phyloP scores from a whole-genome alignment of 1,284 basidiomycete species.

The Agaricales sp. region DNA sequence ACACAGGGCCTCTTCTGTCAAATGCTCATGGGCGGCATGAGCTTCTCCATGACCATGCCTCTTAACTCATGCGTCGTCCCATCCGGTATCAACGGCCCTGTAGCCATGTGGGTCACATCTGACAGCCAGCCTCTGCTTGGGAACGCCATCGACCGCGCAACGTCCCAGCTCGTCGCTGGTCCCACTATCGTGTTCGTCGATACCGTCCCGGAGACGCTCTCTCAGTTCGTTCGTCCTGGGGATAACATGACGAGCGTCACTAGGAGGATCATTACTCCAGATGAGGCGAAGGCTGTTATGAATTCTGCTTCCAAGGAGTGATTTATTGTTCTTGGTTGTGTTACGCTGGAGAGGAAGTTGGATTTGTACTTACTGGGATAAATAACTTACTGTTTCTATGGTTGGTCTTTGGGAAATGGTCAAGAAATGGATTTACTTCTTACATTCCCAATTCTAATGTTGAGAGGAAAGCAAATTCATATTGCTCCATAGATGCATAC shows the following conservation, averaged over 20 bases:
- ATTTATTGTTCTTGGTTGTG: too few species aligned
- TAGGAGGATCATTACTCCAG: not conserved
- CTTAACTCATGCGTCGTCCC: conserved; percentile 55
- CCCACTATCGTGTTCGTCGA: conserved; percentile 65
- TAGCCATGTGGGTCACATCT: conserved; percentile 62
- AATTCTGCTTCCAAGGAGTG: too few species aligned
- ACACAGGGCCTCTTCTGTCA: conserved; percentile 59
- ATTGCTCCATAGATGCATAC: too few species aligned
- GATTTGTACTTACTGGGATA: too few species aligned
- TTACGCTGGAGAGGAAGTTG: too few species aligned
- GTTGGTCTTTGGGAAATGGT: too few species aligned
- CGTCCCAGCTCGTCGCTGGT: conserved; percentile 55
- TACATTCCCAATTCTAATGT: too few species aligned
- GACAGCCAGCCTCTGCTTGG: conserved; percentile 53
- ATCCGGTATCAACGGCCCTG: conserved; percentile 53
- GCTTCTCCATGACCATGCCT: conserved; percentile 47
- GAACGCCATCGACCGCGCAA: conserved; percentile 52
- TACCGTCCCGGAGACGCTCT: conserved; percentile 18
- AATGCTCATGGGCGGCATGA: conserved; percentile 60
- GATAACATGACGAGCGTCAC: not conserved
- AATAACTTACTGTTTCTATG: too few species aligned
- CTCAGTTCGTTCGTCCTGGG: not conserved
- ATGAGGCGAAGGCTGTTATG: not conserved
- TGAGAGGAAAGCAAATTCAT: too few species aligned
- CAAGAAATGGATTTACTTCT: too few species aligned